Evolutionary conservation across 2,329 filamentous ascomycete species (phyloP).

Genomic region (Colletotrichum chlorophyti): DNA sequence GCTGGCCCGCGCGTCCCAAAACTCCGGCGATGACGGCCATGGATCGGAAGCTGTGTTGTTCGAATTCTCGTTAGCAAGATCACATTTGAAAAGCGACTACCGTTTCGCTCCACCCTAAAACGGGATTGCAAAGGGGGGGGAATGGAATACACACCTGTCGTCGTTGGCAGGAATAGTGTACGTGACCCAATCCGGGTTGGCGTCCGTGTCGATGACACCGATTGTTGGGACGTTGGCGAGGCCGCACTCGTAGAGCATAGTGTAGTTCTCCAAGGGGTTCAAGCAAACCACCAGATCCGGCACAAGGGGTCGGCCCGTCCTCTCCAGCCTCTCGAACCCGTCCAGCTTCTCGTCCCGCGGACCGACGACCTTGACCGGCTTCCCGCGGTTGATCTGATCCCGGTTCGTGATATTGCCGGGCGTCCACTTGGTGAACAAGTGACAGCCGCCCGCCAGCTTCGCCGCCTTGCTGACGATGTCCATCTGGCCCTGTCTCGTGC

Average conservation of each 20-base stretch:
- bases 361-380: constrained; percentile 77
- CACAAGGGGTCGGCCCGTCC: constrained; percentile 70
- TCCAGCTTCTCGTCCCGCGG: constrained; percentile 66
- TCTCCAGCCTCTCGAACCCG: constrained; percentile 72
- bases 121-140: no score
- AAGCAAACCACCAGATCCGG: constrained; percentile 92
- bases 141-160: constrained; percentile 71
- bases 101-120: no score
- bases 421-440: constrained; percentile 92
- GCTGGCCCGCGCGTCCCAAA: constrained; percentile 82
- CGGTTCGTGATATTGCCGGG: constrained; percentile 93
- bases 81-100: background rate
- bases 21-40: constrained; percentile 84
- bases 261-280: constrained; percentile 92
- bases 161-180: constrained; percentile 98
- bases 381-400: constrained; percentile 80
- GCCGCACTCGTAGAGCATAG: constrained; percentile 89
- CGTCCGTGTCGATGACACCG: constrained; percentile 92
- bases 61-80: background rate
- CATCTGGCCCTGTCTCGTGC: constrained; percentile 83
- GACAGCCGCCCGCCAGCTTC: constrained; percentile 77
- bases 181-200: constrained; percentile 90
- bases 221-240: constrained; percentile 90
- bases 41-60: constrained; percentile 72
- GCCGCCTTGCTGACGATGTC: constrained; percentile 83